Evolutionary conservation across 352 stramenopile genomes (phyloP).

Genomic region (Aphanomyces cochlioides): DNA sequence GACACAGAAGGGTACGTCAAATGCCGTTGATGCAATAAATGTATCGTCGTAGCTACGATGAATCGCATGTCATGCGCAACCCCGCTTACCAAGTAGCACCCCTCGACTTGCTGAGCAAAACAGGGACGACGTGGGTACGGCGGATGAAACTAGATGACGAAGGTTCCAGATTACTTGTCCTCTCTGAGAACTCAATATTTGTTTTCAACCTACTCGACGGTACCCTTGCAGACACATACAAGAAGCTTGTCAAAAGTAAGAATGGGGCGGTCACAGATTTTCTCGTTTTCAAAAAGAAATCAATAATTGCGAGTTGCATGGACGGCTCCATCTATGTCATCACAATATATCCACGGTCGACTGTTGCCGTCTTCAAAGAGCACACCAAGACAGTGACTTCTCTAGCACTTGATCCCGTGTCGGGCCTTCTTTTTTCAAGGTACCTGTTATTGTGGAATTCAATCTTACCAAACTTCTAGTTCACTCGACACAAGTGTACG

Average conservation of each 20-base stretch:
- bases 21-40: conserved; percentile 11
- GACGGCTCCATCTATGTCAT: conserved; percentile 54
- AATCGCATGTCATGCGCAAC: conserved; percentile 22
- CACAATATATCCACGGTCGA: conserved; percentile 50
- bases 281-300: conserved; percentile 61
- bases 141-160: conserved; percentile 48
- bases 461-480: conserved; percentile 27
- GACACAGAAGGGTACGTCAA: conserved; percentile 14
- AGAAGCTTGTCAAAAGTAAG: conserved; percentile 48
- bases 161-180: conserved; percentile 29
- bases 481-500: conserved; percentile 65
- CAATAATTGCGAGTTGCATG: conserved; percentile 57
- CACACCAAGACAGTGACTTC: conserved; percentile 58
- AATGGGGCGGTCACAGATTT: conserved; percentile 61
- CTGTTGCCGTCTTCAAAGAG: conserved; percentile 66
- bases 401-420: conserved; percentile 48
- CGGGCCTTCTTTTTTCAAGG: conserved; percentile 51
- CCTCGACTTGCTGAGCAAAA: conserved; percentile 18
- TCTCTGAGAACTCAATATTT: conserved; percentile 34
- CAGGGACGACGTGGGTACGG: conserved; percentile 43
- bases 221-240: conserved; percentile 47
- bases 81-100: conserved; percentile 28
- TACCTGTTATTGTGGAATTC: background rate
- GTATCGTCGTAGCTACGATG: conserved; percentile 13
- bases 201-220: conserved; percentile 54